phyloP scores from a whole-genome alignment of 139 green algal species.

The Tetradesmus lagerheimii region DNA sequence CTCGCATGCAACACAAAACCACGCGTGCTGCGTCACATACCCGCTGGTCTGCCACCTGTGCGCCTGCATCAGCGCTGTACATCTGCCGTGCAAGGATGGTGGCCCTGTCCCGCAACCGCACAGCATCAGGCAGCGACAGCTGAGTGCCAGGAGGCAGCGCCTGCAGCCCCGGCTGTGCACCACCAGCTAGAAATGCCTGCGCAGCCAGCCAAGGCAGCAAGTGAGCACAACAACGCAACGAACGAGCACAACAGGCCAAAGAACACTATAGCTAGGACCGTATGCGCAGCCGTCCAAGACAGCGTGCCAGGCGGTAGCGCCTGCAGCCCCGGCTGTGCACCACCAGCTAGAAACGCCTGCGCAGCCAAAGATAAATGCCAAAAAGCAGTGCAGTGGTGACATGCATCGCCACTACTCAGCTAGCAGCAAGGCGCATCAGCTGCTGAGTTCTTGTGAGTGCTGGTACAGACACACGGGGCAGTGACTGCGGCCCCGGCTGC shows the following conservation, averaged over 20 bases:
- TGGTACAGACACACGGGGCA: no score
- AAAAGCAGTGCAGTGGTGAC: background rate
- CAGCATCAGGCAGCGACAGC: conserved; percentile 56
- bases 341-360: conserved; percentile 50
- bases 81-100: conserved; percentile 90
- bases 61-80: conserved; percentile 71
- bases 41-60: conserved; percentile 69
- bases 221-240: no score
- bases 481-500: background rate
- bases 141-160: conserved; percentile 17
- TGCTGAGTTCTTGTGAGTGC: no score
- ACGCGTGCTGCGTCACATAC: background rate
- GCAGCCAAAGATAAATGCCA: no score
- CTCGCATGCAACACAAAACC: background rate
- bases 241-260: no score
- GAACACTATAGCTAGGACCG: no score
- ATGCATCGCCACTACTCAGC: no score
- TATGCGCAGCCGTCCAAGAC: conserved; percentile 70
- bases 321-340: background rate
- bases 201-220: no score
- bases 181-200: conserved; percentile 50
- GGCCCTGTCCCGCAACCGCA: conserved; percentile 78
- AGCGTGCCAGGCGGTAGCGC: conserved; percentile 40
- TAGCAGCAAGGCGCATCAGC: no score
- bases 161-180: background rate